Base-by-base conservation (phyloP, 2,329 filamentous ascomycete species). In the Teratosphaeriaceae sp. region DNA sequence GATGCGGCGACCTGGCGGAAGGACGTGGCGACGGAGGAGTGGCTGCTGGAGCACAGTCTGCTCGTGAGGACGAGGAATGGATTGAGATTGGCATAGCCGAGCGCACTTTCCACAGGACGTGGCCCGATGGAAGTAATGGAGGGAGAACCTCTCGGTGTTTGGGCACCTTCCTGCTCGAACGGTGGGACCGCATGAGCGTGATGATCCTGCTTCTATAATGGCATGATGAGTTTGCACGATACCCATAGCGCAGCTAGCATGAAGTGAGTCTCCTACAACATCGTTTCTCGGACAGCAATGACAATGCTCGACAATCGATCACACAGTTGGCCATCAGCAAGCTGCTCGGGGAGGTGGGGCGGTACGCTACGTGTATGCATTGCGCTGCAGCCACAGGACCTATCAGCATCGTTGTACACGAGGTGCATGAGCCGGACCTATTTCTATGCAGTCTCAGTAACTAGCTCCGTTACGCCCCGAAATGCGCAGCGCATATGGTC, bases 31-130 rank as follows among this genome's bases (percentile, higher is more conserved):
- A 54, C 68, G 13, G 60, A 69, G 47, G 41, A 50, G 8, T 74
- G 68, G 58, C 53, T 73, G 22, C 23, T 63, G 8, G 42, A 54
- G 0, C 63, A 71, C 46, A 62, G 63, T 1, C 49, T 72, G 23
- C 55, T 71, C 3, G 33, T 8, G 38, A 38, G 22, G 35, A 6
- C 22, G 35, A 38, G 16, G 35, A 6, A 15, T 13, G 20, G 22
- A 15, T 24, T 38, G 35, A 23, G n/a, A 16, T 20, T 38, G 35
- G 35, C 18, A 3, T 30, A 13, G 12, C 13, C n/a, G n/a, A n/a
- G n/a, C n/a, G n/a, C n/a, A n/a, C n/a, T n/a, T n/a, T n/a, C n/a
- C n/a, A n/a, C n/a, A n/a, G 35, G 22, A 8, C 8, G n/a, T 15
- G 8, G 35, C 12, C 19, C 3, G 8, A 15, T 22, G 5, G 22